Base-by-base conservation (phyloP, 2,329 filamentous ascomycete species). In the Aureobasidium sp. region DNA sequence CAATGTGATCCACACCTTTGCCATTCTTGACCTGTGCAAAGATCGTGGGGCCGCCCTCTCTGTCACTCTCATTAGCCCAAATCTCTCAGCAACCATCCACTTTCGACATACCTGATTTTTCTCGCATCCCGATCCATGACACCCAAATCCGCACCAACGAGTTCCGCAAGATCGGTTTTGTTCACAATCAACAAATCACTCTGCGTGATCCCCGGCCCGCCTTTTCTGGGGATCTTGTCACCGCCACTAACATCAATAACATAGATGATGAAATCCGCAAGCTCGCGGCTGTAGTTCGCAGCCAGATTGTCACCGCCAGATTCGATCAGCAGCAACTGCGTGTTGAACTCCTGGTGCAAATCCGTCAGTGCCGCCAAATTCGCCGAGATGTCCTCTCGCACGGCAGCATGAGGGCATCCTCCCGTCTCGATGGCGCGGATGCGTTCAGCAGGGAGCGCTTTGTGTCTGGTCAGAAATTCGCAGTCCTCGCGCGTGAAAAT, bases 401-500 rank as follows among this genome's bases (percentile, higher is more conserved):
- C 93, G 34, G 93, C 93, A 56, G 93, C 93, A 74, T 98, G 93
- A 0, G 93, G 93, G 67, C 93, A 97, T 11, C 93, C 93, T 61
- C 93, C 93, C 2, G 93, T 98, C 73, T 98, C 93, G 70, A 98
- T 97, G 66, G 93, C 93, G 57, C 86, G 83, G 74, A 97, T 97
- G 56, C 91, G 88, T 24, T 79, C 70, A 4, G 90, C 79, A 0
- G 90, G 86, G 0, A 97, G 84, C 5, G 93, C 93, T 59, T 81
- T 79, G 78, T 96, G 79, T 54, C 84, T 83, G 55, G 89, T 95
- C 22, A 98, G 83, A 75, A 98, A 98, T 71, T 97, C 93, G 75
- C 90, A 90, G 76, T 98, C 93, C 74, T 98, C 93, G 59, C 78
- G 86, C 19, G 91, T 97, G 78, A 97, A 97, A 77, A 97, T 97